Percentiles rank a stretch among this genome's conserved stretches.
Conservation (phyloP, 257 asterid species). For the Thymus quinquecostatus region DNA sequence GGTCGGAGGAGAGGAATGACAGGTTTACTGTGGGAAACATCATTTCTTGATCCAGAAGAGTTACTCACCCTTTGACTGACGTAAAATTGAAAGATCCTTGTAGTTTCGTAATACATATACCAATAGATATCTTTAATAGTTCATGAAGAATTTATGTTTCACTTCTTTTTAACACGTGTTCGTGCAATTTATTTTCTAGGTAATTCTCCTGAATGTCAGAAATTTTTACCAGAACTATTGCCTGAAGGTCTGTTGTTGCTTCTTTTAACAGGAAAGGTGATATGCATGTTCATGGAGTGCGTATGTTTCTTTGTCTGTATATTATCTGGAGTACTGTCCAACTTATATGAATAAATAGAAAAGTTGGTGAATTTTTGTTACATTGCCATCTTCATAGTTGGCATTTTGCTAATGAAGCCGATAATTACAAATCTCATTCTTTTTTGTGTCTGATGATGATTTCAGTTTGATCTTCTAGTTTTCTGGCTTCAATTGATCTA, state of each 20-base stretch:
- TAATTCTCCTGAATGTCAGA: slow-evolving; percentile 24
- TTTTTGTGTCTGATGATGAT: not conserved
- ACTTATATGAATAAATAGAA: too few relatives aligned
- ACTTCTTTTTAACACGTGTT: too few relatives aligned
- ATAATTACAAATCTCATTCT: slow-evolving; percentile 3
- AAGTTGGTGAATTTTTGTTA: too few relatives aligned
- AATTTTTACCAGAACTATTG: not conserved
- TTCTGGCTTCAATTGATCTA: slow-evolving; percentile 29
- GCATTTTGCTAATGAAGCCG: not conserved
- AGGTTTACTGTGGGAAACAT: not conserved
- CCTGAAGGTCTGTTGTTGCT: not conserved
- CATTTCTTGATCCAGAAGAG: not conserved
- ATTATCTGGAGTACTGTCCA: too few relatives aligned
- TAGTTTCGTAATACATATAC: not conserved
- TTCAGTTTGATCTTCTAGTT: not conserved
- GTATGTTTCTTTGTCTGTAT: too few relatives aligned
- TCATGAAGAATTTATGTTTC: too few relatives aligned
- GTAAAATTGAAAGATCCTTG: not conserved
- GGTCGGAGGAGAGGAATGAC: not conserved
- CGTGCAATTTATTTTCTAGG: slow-evolving; percentile 42
- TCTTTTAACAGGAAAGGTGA: slow-evolving; percentile 79
- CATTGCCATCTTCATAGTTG: too few relatives aligned
- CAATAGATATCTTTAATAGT: too few relatives aligned
- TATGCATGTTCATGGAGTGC: too few relatives aligned
- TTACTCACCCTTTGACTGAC: not conserved